These are phyloP conservation scores for Sarocladium strictum DNA, from an alignment of 2,329 filamentous ascomycete genomes.

Conservation along the genomic window DNA sequence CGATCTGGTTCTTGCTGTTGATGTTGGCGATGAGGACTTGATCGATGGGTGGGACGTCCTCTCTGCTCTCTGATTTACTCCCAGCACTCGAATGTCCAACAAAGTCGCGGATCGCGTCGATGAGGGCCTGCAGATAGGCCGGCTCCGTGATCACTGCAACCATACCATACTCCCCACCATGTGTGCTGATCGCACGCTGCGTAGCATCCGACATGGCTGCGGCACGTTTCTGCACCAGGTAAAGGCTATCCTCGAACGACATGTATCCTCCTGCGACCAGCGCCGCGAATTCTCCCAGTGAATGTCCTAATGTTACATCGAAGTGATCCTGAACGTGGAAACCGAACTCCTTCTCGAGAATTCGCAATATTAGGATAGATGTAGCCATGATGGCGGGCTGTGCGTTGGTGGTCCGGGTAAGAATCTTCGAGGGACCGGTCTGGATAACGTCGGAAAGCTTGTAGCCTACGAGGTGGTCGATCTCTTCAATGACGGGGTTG, in stretches of 20 bases:
- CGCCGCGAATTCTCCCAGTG: slow-evolving; percentile 87
- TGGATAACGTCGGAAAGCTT: slow-evolving; percentile 74
- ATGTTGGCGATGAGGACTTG: slow-evolving; percentile 90
- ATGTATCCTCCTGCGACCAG: slow-evolving; percentile 81
- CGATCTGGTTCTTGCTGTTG: slow-evolving; percentile 95
- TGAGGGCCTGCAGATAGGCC: slow-evolving; percentile 61
- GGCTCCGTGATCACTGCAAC: slow-evolving; percentile 86
- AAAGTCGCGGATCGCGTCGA: slow-evolving; percentile 73
- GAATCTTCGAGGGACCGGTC: slow-evolving; percentile 66
- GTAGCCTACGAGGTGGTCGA: slow-evolving; percentile 70
- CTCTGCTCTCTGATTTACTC: slow-evolving; percentile 59
- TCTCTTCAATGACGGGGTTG: slow-evolving; percentile 73
- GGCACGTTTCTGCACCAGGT: slow-evolving; percentile 69
- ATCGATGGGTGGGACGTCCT: slow-evolving; percentile 68
- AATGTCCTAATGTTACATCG: slow-evolving; percentile 84
- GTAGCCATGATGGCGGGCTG: slow-evolving; percentile 97
- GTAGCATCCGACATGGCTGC: slow-evolving; percentile 80
- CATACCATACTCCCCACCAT: slow-evolving; percentile 87
- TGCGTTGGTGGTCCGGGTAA: slow-evolving; percentile 80
- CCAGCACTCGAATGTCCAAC: slow-evolving; percentile 63
- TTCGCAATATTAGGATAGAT: slow-evolving; percentile 79
- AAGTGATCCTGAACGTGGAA: slow-evolving; percentile 66
- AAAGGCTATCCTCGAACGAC: slow-evolving; percentile 69
- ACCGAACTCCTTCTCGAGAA: slow-evolving; percentile 78
- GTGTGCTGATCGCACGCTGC: slow-evolving; percentile 53